Evolutionary conservation across 495 filamentous ascomycete genomes (phyloP), one percentile per base, ranked within the genome.

Genomic region (Hapsidospora chrysogenum): DNA sequence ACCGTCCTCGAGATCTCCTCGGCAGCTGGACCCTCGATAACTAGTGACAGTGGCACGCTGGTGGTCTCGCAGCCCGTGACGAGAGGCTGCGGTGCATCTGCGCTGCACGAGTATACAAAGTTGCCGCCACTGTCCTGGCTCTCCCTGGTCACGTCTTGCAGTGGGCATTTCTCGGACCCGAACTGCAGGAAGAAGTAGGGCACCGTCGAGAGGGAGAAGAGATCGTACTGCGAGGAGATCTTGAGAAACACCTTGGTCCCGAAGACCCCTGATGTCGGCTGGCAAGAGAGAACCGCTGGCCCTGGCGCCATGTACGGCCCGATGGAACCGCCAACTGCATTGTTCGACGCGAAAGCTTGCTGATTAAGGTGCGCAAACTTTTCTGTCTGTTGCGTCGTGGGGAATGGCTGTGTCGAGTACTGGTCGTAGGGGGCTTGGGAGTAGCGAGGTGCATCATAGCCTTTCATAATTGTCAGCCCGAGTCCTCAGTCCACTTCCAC

Each of bases 231-330:
- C 9, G 74, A 77, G 41, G 72, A 70, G 30, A 93, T 70, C 49
- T 80, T 74, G 33, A 94, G 68, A 28, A 65, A 58, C 6, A 95
- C 59, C 41, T 70, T 67, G 10, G 76, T 78, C 33, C 80, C 81
- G 48, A 68, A 64, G 2, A 61, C 48, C 17, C 87, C 89, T 43
- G 63, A 53, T 23, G 60, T 58, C 11, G 89, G 87, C 22, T 65
- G 56, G 50, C 72, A 83, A 29, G 71, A 75, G 20, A 69, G 60
- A 34, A 94, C 60, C 19, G 78, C 71, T 42, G 50, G 56, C 51
- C 51, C 66, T 44, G 55, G 54, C 44, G 50, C 46, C 46, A 60
- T 64, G 42, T 61, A 72, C 53, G 58, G 72, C 38, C 60, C 57
- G 41, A 60, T 62, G 31, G 52, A 57, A 19, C 7, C n/a, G 6